Base-by-base conservation (phyloP, 345 rosid genomes). In the Sonneratia caseolaris region DNA sequence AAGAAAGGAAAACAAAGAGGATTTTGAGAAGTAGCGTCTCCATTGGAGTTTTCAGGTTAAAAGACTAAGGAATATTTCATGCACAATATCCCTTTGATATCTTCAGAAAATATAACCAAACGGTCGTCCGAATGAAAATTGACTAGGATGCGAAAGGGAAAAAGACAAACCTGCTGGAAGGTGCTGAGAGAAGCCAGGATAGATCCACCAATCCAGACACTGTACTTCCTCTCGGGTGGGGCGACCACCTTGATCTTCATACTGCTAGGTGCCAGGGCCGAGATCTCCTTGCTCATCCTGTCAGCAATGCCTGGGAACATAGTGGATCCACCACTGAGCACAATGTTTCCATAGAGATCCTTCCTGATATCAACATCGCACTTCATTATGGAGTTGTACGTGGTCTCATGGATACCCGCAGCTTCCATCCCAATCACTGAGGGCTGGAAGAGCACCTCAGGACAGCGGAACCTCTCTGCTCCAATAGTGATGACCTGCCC, bases 381-480 rank as follows among this genome's bases (percentile, higher is more conserved):
- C 83, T 90, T 92, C 96, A 90, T 92, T 77, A 90, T 92, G 79
- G 98, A 92, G 83, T 92, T 90, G 71, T 90, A 90, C 3, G 95
- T 93, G 38, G 97, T 93, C 80, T 90, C 97, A 18, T 90, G 98
- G 66, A 93, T 93, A 72, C 98, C 95, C 8, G 97, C 86, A 66
- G 93, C 81, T 83, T 93, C 98, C 98, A 93, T 93, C 55, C 98
- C 98, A 1, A 93, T 89, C 96, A 93, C 77, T 59, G 97, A 91
- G 51, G 98, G 97, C 75, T 93, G 98, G 94, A 78, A 91, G 70
- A 93, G 96, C 70, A 89, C 97, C 83, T 93, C 97, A 7, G 98
- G 97, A 68, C 98, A 93, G 51, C 97, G 85, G 89, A 89, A 93
- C 13, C 98, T 79, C 83, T 91, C 97, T 9, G 96, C 85, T 53